Base-by-base conservation (phyloP, 2,329 filamentous ascomycete genomes). In the Pseudocercospora musae region DNA sequence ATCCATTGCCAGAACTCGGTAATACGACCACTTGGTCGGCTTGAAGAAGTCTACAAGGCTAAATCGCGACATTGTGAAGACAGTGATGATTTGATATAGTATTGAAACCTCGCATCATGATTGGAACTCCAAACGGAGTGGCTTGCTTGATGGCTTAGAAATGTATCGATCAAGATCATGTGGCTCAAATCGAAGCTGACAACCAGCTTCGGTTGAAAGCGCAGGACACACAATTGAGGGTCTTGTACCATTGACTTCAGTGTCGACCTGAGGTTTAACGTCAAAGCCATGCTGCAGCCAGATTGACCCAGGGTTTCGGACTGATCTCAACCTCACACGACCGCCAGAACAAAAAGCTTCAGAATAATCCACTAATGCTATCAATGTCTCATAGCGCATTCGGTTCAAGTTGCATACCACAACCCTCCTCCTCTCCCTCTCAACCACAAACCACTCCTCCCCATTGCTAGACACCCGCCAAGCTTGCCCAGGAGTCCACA, bases 401-500 rank as follows among this genome's bases (percentile, higher is more conserved):
- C 23, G 10, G 8, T 53, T 9, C 15, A 59, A 33, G 4, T 15
- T 54, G 57, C 31, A 40, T 29, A 27, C 21, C 57, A 23, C 46
- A 3, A 21, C 42, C 46, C 40, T 56, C 58, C 23, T 54, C 33
- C 21, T 23, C 23, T 13, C 58, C 18, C 23, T 44, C 13, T 27
- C 23, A 1, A 18, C 46, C 59, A 20, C 37, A 9, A 31, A 27
- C 27, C 7, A 2, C 11, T 4, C 57, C 29, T 21, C 46, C 9
- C 48, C 40, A 37, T 40, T 23, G n/a, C 21, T 44, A 7, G 20
- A n/a, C 23, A 29, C 7, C 37, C 58, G 55, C 37, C 58, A 60
- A 46, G 50, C 58, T 29, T 80, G 78, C 68, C 78, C 78, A 27
- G 75, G 74, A 54, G 76, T 80, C 58, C 78, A 80, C 68, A 69